These are phyloP conservation scores for Acrocalymma vagum DNA, from an alignment of 2,329 filamentous ascomycete species.

Conservation along the genomic window DNA sequence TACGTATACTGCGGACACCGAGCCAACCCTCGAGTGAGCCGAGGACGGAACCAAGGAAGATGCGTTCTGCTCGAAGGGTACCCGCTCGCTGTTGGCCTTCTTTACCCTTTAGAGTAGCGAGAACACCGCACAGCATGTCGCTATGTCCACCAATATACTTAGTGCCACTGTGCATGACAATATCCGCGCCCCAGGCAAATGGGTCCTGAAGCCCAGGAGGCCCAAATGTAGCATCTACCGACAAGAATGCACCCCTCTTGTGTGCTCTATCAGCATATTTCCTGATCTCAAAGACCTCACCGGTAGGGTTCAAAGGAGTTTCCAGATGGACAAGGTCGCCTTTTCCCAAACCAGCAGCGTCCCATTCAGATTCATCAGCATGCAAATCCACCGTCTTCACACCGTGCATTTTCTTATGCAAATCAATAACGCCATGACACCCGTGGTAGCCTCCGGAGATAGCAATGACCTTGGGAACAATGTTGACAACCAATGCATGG, in stretches of 20 bases:
- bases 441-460: slow-evolving; percentile 92
- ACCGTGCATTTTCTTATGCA: slow-evolving; percentile 79
- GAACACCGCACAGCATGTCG: slow-evolving; percentile 88
- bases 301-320: slow-evolving; percentile 91
- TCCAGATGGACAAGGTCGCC: slow-evolving; percentile 93
- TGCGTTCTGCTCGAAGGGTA: slow-evolving; percentile 71
- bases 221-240: slow-evolving; percentile 91
- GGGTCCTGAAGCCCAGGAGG: slow-evolving; percentile 90
- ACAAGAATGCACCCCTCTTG: slow-evolving; percentile 75
- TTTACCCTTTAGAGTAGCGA: slow-evolving; percentile 66
- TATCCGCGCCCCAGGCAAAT: slow-evolving; percentile 80
- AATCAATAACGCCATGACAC: slow-evolving; percentile 81
- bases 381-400: slow-evolving; percentile 75
- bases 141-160: slow-evolving; percentile 98
- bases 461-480: slow-evolving; percentile 84
- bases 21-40: slow-evolving; percentile 93
- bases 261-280: slow-evolving; percentile 78
- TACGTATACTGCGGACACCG: slow-evolving; percentile 84
- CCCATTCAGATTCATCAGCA: slow-evolving; percentile 62
- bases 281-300: slow-evolving; percentile 77
- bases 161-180: slow-evolving; percentile 91
- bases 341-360: slow-evolving; percentile 69
- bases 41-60: slow-evolving; percentile 84
- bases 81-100: slow-evolving; percentile 39
- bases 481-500: slow-evolving; percentile 83